Evolutionary conservation across 768 basidiomycete genomes (phyloP), one percentile per base, ranked within the genome.

Genomic region (Tricholoma sp.): DNA sequence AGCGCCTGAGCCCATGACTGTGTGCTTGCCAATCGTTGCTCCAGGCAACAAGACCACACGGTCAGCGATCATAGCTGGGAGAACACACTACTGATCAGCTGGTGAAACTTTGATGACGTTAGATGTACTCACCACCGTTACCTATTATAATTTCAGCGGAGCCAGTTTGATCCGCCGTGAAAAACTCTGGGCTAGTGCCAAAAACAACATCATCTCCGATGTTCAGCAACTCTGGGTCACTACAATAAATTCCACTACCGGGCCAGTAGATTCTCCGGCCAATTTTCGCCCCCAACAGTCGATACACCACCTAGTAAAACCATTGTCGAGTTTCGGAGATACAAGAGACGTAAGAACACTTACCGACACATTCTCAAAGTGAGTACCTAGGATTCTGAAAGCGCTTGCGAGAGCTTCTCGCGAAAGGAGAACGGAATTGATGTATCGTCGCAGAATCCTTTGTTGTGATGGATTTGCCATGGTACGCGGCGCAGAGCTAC

Each of bases 181-280:
- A 74, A 6, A 80, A 58, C 60, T 74, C 72, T 10, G 76, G 75
- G 44, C 72, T 72, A n/a, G 76, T 76, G n/a, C 78, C 78, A 60
- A 80, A 80, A 29, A 79, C 73, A 42, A 80, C 78, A 61, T 79
- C 74, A 61, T 80, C 71, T 29, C 78, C 78, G 28, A 80, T 75
- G 49, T 77, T 75, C 52, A 80, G 65, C 33, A 80, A 64, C 64
- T 80, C 78, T 1, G 78, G 78, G 58, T 80, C 78, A 15, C 65
- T 69, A 55, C 78, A 79, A 60, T 72, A 70, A 29, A 80, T 67
- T 8, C 78, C 76, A 6, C 74, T 75, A 3, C 74, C 74, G 11
- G 78, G 78, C 78, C 78, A 80, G 61, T 79, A 80, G 9, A 79
- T 70, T 9, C 74, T 72, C 57, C 70, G 64, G 18, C 78, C 78